Evolutionary conservation across 2,329 filamentous ascomycete species (phyloP).

Genomic region (Venturia aucupariae): DNA sequence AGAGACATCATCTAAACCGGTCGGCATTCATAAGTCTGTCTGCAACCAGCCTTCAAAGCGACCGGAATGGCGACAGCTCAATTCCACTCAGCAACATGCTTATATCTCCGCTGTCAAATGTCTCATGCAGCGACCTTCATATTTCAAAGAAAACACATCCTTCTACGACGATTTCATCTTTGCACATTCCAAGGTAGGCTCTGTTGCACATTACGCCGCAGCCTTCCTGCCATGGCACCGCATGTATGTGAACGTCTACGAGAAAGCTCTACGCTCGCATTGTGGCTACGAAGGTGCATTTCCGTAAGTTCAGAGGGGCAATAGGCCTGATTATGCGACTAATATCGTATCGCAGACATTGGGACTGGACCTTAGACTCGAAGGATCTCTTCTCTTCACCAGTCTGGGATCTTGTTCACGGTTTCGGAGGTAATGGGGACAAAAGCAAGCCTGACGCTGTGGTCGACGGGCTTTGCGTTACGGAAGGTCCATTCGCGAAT

Average conservation of each 20-base stretch:
- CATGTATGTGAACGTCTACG: background rate
- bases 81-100: background rate
- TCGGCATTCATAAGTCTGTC: background rate
- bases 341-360: constrained; percentile 21
- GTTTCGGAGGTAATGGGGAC: constrained; percentile 26
- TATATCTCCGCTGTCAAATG: background rate
- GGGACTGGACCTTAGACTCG: constrained; percentile 30
- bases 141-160: background rate
- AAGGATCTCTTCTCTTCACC: constrained; percentile 20
- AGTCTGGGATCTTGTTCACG: constrained; percentile 19
- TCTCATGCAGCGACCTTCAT: background rate
- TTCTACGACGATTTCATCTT: background rate
- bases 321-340: background rate
- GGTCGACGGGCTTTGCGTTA: constrained; percentile 19
- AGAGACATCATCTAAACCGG: background rate
- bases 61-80: background rate
- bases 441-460: constrained; percentile 15
- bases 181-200: background rate
- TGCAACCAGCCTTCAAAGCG: background rate
- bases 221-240: background rate
- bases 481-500: constrained; percentile 21
- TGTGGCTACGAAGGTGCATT: background rate
- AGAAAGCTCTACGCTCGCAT: background rate
- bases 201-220: background rate
- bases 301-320: background rate